A percentile compares a stretch with the other conserved stretches of the same genome.
These are phyloP conservation scores for Zoysia pacifica DNA, from an alignment of 176 grass and related monocot species.

Conservation along the genomic window DNA sequence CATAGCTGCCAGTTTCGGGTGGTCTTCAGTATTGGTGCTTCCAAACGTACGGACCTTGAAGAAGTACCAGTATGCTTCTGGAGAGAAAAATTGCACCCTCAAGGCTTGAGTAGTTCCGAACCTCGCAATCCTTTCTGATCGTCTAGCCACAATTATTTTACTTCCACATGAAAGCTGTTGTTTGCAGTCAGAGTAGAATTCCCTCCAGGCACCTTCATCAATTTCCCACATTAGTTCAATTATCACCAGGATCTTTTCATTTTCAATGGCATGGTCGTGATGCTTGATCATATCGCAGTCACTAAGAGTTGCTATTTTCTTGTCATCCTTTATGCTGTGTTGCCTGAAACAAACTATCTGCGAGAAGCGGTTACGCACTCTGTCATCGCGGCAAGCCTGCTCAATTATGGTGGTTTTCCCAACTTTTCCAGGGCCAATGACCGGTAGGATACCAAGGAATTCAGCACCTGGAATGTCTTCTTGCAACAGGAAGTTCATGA, in stretches of 20 bases:
- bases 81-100: neutral
- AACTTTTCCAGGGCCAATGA: neutral
- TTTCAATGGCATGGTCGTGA: neutral
- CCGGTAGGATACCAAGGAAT: neutral
- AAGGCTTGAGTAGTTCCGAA: neutral
- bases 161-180: neutral
- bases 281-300: neutral
- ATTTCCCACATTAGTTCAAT: neutral
- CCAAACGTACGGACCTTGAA: conserved; percentile 34
- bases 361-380: conserved; percentile 30
- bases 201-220: neutral
- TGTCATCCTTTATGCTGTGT: neutral
- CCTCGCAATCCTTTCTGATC: neutral
- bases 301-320: neutral
- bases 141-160: conserved; percentile 9
- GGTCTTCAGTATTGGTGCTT: neutral
- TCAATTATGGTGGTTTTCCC: conserved; percentile 37
- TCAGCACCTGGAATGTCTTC: neutral
- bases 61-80: conserved; percentile 28
- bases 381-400: conserved; percentile 23
- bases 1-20: neutral
- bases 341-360: neutral
- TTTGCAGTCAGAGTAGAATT: neutral
- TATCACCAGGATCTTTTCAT: conserved; percentile 8
- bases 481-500: conserved; percentile 8